Percentiles rank a stretch among this genome's conserved stretches.
Conservation (phyloP, 1,284 basidiomycete species). For the Sporisorium sorghi region DNA sequence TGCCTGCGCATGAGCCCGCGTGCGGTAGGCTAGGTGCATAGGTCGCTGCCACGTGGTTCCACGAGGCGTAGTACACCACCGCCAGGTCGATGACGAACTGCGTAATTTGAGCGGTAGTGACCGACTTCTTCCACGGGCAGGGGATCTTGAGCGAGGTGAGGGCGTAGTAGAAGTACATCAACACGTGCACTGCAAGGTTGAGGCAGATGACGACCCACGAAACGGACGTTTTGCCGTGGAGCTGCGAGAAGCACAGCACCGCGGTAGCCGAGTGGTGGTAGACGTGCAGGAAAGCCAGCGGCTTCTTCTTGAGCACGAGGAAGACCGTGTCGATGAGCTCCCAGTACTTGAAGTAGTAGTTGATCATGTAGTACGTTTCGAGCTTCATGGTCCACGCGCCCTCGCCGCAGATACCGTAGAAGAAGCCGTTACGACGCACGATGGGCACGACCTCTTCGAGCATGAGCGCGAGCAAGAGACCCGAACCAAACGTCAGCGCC, state of each 20-base stretch:
- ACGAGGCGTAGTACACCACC: constrained; percentile 56
- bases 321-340: constrained; percentile 96
- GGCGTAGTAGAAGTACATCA: constrained; percentile 79
- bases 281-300: constrained; percentile 91
- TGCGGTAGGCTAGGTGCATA: constrained; percentile 75
- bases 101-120: constrained; percentile 92
- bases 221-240: constrained; percentile 79
- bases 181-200: constrained; percentile 93
- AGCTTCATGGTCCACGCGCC: constrained; percentile 78
- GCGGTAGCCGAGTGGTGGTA: constrained; percentile 99
- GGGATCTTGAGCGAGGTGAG: constrained; percentile 60
- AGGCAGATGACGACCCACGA: constrained; percentile 96
- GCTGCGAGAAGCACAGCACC: constrained; percentile 90
- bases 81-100: constrained; percentile 56
- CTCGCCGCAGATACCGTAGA: constrained; percentile 80
- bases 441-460: constrained; percentile 75
- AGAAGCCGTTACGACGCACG: constrained; percentile 51
- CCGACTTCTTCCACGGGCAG: constrained; percentile 86
- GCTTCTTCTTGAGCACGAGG: constrained; percentile 98
- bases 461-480: constrained; percentile 84
- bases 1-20: constrained; percentile 85
- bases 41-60: constrained; percentile 38
- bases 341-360: constrained; percentile 75
- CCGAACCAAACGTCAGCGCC: constrained; percentile 83
- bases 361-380: constrained; percentile 88